phyloP scores from a whole-genome alignment of 441 rosid genomes.

The Gossypium schwendimanii region DNA sequence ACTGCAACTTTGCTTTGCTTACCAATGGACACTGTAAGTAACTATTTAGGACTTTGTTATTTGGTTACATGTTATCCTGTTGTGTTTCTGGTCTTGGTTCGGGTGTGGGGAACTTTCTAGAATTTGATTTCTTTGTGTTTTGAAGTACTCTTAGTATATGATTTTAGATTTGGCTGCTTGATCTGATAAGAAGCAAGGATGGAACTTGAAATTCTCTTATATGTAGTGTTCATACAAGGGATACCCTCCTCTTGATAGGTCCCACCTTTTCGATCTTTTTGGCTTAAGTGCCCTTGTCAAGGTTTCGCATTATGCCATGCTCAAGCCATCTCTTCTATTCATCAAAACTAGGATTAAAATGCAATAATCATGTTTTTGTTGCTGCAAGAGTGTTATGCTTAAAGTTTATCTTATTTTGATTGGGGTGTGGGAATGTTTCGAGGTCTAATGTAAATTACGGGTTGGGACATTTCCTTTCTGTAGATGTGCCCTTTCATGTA shows the following conservation, averaged over 20 bases:
- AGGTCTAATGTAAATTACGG: neutral
- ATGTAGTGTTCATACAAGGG: neutral
- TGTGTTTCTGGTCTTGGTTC: neutral
- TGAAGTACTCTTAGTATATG: constrained; percentile 1
- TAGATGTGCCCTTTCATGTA: neutral
- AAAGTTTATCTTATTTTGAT: neutral
- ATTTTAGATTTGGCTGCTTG: neutral
- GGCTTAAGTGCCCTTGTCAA: neutral
- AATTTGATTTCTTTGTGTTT: neutral
- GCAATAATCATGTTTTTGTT: neutral
- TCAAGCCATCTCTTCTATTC: neutral
- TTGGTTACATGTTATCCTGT: neutral
- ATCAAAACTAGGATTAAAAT: neutral
- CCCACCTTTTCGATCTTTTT: neutral
- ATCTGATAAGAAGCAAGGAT: constrained; percentile 1
- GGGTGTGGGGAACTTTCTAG: neutral
- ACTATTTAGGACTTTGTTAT: neutral
- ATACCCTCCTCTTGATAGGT: neutral
- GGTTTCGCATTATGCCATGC: neutral
- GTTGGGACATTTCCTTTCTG: neutral
- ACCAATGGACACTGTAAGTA: constrained; percentile 83
- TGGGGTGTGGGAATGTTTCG: neutral
- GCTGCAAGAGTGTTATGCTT: neutral
- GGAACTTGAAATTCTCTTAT: neutral
- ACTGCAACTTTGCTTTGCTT: constrained; percentile 83